A percentile compares a stretch with the other conserved stretches of the same genome.
Conservation (phyloP, 1,284 basidiomycete genomes). For the Cryptococcus jaspeensis region DNA sequence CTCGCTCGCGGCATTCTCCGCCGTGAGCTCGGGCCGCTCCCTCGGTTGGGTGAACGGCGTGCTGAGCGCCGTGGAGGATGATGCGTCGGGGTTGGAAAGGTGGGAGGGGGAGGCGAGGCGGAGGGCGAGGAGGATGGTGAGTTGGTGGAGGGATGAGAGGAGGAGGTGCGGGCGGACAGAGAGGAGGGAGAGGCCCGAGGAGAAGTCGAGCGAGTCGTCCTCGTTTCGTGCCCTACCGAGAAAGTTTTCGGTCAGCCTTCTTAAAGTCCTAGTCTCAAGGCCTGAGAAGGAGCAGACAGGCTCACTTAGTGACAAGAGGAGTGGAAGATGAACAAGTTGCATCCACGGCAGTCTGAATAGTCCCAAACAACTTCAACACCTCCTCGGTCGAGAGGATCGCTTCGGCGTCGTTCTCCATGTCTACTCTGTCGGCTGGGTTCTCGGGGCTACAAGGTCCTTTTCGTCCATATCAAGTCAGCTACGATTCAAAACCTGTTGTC, state of each 20-base stretch:
- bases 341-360: conserved; percentile 42
- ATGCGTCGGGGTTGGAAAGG: conserved; percentile 8
- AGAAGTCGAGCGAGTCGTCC: conserved; percentile 60
- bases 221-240: conserved; percentile 23
- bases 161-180: conserved; percentile 84
- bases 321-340: conserved; percentile 40
- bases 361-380: conserved; percentile 37
- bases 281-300: neutral
- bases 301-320: conserved; percentile 46
- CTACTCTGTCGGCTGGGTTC: neutral
- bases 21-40: conserved; percentile 4
- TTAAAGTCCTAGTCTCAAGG: neutral
- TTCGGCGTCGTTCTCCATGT: conserved; percentile 27
- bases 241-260: neutral
- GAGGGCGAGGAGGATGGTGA: conserved; percentile 72
- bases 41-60: conserved; percentile 12
- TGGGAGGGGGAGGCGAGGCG: conserved; percentile 19
- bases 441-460: neutral
- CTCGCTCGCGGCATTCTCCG: conserved; percentile 11
- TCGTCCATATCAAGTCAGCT: neutral
- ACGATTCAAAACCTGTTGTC: neutral
- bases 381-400: conserved; percentile 28
- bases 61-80: conserved; percentile 21
- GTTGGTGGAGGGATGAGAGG: conserved; percentile 82
- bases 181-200: conserved; percentile 84